Conservation (phyloP, 2,329 filamentous ascomycete genomes). For the Fusarium annulatum region DNA sequence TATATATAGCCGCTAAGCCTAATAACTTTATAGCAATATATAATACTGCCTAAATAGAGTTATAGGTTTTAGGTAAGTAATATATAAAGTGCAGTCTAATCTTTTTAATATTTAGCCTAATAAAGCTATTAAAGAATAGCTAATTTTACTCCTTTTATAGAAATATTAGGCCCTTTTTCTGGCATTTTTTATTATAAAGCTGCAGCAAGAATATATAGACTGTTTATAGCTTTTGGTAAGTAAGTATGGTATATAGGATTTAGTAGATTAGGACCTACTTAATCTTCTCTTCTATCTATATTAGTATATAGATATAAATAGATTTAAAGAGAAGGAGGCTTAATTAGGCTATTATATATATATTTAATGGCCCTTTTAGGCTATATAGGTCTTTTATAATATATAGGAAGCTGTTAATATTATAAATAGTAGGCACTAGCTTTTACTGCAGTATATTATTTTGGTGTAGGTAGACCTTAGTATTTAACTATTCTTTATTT, state of each 20-base stretch:
- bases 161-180: accelerated
- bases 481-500: not conserved
- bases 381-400: not conserved
- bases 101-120: not conserved
- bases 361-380: not conserved
- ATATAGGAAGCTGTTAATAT: not conserved
- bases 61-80: not conserved
- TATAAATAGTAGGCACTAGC: not conserved
- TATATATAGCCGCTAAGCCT: not conserved
- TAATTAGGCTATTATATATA: not conserved
- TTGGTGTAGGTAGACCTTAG: not conserved
- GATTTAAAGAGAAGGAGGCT: not conserved
- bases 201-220: not conserved
- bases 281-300: not conserved
- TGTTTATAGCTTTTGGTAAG: not conserved
- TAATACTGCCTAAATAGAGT: not conserved
- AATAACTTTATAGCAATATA: not conserved
- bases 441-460: not conserved
- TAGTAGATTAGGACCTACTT: not conserved
- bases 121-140: not conserved
- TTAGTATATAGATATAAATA: not conserved
- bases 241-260: not conserved
- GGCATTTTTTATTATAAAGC: not conserved
- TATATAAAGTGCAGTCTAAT: not conserved
- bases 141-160: not conserved